Conservation (phyloP, 208 protist genomes). For the Herpetomonas samuelpessoai region DNA sequence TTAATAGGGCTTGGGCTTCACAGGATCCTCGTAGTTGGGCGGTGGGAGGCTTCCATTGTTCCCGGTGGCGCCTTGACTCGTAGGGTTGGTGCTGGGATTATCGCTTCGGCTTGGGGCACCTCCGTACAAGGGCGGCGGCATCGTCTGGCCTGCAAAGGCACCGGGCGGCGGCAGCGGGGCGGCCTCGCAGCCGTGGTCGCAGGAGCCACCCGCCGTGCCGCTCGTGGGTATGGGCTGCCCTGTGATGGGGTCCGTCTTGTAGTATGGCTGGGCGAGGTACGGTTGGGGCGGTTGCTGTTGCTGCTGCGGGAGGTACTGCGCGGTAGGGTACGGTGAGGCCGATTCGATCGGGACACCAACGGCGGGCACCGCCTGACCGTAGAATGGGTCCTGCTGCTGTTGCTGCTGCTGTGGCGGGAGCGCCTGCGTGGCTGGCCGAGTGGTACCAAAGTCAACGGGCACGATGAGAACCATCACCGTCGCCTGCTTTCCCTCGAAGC, state of each 20-base stretch:
- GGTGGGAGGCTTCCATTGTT: too few species aligned
- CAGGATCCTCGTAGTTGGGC: too few species aligned
- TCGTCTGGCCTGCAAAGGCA: not conserved
- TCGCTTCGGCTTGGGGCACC: too few species aligned
- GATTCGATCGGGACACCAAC: not conserved
- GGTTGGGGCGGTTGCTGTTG: constrained; percentile 7
- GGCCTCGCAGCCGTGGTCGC: not conserved
- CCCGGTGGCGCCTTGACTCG: too few species aligned
- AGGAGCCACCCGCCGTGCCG: not conserved
- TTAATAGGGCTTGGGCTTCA: too few species aligned
- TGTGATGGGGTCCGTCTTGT: not conserved
- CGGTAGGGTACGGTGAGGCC: constrained; percentile 3
- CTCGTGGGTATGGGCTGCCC: not conserved
- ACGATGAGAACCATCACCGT: constrained; percentile 25
- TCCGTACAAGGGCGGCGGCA: not conserved
- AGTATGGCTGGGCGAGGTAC: constrained; percentile 1
- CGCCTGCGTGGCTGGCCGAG: constrained; percentile 1
- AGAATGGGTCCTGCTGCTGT: not conserved
- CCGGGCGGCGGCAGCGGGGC: not conserved
- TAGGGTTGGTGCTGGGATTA: too few species aligned
- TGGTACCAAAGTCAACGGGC: constrained; percentile 34
- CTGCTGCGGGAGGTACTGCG: constrained; percentile 10
- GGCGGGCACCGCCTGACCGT: not conserved
- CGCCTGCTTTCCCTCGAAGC: constrained; percentile 35
- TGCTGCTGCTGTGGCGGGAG: constrained; percentile 1